Percentiles rank a stretch among this genome's conserved stretches.
Evolutionary conservation across 2,329 filamentous ascomycete species (phyloP).

Genomic region (Trichophyton benhamiae): DNA sequence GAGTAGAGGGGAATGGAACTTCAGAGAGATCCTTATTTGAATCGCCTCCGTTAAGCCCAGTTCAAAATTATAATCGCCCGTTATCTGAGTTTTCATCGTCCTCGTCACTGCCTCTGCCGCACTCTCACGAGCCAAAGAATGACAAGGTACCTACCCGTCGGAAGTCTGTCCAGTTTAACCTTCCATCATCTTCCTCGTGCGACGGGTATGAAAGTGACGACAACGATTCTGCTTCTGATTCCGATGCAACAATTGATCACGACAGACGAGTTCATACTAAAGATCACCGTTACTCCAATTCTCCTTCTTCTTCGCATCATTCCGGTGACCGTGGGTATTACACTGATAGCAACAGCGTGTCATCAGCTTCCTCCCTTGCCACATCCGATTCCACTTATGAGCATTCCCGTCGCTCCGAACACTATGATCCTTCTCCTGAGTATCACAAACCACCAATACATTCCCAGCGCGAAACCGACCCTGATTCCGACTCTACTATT

Average conservation of each 20-base stretch:
- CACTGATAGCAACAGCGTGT: neutral
- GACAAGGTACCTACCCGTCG: neutral
- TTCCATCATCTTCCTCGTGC: conserved; percentile 4
- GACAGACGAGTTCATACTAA: conserved; percentile 4
- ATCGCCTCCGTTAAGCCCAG: neutral
- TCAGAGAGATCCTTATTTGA: neutral
- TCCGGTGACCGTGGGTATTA: neutral
- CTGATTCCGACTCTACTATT: conserved; percentile 22
- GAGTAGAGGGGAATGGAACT: neutral
- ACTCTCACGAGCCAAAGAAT: conserved; percentile 15
- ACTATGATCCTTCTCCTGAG: neutral
- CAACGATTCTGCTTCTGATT: conserved; percentile 27
- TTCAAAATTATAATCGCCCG: neutral
- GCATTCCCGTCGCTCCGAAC: neutral
- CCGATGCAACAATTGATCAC: conserved; percentile 14
- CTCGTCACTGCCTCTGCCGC: conserved; percentile 7
- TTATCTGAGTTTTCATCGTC: neutral
- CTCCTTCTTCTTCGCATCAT: neutral
- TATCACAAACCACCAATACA: neutral
- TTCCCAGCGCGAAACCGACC: neutral
- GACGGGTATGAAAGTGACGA: conserved; percentile 34
- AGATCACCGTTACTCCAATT: neutral
- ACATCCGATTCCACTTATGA: neutral
- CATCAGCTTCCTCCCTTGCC: neutral
- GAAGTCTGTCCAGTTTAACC: conserved; percentile 15